Conservation (phyloP, 495 filamentous ascomycete species). For the Podospora conica region DNA sequence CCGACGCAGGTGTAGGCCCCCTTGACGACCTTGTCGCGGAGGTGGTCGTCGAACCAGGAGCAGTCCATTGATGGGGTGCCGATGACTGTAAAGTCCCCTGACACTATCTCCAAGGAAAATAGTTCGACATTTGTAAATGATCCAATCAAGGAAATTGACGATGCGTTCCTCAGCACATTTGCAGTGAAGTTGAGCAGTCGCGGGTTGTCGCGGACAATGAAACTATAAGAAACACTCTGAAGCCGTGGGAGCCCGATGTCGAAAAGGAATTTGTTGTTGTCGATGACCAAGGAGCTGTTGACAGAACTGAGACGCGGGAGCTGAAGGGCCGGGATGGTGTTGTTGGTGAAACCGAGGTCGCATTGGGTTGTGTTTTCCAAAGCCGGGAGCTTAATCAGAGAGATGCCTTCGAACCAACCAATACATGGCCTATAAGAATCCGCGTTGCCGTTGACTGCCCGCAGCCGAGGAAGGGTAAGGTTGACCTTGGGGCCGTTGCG, state of each 20-base stretch:
- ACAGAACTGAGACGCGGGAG: not conserved
- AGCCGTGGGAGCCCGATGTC: not conserved
- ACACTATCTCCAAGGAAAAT: not conserved
- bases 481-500: no score
- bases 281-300: not conserved
- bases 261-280: not conserved
- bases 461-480: no score
- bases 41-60: not conserved
- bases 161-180: not conserved
- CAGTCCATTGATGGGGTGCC: not conserved
- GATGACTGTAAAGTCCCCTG: not conserved
- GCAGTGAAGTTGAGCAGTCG: not conserved
- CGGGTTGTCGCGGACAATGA: not conserved
- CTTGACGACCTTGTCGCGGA: not conserved
- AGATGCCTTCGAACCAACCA: not conserved
- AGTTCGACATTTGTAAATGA: not conserved
- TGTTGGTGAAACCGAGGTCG: not conserved
- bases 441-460: no score
- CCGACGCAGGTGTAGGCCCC: not conserved
- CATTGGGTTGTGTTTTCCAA: not conserved
- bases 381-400: not conserved
- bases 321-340: not conserved
- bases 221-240: not conserved
- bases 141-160: not conserved
- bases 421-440: no score